Evolutionary conservation across 83 land plant species (phyloP).

Genomic region (Picea engelmannii): DNA sequence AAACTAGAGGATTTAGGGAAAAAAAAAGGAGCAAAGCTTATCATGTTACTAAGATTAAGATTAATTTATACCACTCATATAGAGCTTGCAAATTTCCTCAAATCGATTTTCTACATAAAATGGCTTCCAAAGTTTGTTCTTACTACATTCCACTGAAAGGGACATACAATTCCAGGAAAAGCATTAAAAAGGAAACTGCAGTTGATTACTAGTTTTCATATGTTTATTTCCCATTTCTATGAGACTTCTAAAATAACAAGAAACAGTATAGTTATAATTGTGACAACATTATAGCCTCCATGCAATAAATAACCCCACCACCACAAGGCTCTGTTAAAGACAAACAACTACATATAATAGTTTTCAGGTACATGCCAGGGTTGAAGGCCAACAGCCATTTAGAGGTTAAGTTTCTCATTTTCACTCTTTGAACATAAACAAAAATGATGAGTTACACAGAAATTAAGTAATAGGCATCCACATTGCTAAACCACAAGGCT

Average conservation of each 20-base stretch:
- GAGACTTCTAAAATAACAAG: neutral
- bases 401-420: neutral
- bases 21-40: neutral
- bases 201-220: neutral
- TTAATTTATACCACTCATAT: neutral
- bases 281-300: constrained; percentile 3
- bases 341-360: neutral
- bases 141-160: neutral
- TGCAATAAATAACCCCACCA: neutral
- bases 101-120: neutral
- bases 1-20: neutral
- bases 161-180: neutral
- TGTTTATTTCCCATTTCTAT: neutral
- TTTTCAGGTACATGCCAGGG: neutral
- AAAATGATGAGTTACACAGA: neutral
- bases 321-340: neutral
- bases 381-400: neutral
- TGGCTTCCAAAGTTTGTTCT: neutral
- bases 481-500: neutral
- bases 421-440: neutral
- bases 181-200: neutral
- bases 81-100: neutral
- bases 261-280: neutral
- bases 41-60: neutral
- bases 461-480: neutral